Evolutionary conservation across 441 rosid species (phyloP).

Genomic region (Sinapis alba): DNA sequence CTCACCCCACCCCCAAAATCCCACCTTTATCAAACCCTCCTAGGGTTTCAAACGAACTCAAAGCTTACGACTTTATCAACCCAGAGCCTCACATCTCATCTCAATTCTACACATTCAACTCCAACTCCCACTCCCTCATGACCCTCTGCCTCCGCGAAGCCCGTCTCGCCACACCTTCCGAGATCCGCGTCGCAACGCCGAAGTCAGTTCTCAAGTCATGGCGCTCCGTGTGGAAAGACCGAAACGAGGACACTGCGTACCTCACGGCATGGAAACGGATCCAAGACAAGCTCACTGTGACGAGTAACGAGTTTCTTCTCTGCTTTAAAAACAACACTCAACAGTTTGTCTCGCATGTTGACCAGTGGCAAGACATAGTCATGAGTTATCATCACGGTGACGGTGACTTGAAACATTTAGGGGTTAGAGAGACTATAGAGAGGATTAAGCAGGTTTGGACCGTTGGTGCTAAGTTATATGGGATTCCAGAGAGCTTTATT

Average conservation of each 20-base stretch:
- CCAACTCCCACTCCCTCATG: slow-evolving; percentile 92
- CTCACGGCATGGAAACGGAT: slow-evolving; percentile 97
- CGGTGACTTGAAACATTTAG: slow-evolving; percentile 87
- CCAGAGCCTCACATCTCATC: slow-evolving; percentile 89
- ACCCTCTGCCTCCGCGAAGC: slow-evolving; percentile 84
- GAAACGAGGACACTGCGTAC: slow-evolving; percentile 96
- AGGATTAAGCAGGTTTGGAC: slow-evolving; percentile 96
- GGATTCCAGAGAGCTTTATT: slow-evolving; percentile 96
- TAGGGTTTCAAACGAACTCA: slow-evolving; percentile 24
- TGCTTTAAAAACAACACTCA: slow-evolving; percentile 90
- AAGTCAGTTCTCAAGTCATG: slow-evolving; percentile 80
- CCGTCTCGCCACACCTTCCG: slow-evolving; percentile 78
- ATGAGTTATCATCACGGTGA: slow-evolving; percentile 92
- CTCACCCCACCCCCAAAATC: slow-evolving; percentile 36
- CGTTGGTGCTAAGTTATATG: slow-evolving; percentile 92
- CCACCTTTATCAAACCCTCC: slow-evolving; percentile 38
- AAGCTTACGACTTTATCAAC: slow-evolving; percentile 46
- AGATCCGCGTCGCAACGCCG: slow-evolving; percentile 92
- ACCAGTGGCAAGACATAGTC: slow-evolving; percentile 96
- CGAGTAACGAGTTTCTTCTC: slow-evolving; percentile 88
- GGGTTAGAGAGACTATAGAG: slow-evolving; percentile 86
- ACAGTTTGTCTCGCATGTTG: slow-evolving; percentile 83
- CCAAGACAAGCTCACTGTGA: slow-evolving; percentile 86
- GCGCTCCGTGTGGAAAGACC: slow-evolving; percentile 97
- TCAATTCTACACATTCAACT: slow-evolving; percentile 98